phyloP scores from a whole-genome alignment of 345 rosid species.

The Mangifera indica region DNA sequence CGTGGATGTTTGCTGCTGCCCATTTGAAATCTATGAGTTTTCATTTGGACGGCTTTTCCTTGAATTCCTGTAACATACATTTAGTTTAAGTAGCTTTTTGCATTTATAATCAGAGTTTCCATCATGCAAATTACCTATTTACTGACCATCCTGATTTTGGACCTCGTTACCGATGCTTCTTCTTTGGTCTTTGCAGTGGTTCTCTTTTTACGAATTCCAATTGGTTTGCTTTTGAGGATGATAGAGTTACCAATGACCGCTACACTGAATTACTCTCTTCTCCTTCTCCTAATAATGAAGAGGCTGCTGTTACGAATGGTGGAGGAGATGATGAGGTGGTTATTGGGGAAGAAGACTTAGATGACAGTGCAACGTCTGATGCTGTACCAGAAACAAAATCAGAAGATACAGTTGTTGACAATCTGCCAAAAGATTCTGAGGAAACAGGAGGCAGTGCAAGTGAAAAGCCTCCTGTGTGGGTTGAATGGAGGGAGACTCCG shows the following conservation, averaged over 20 bases:
- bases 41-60: no score
- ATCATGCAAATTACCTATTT: not conserved
- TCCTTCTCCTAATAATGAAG: constrained; percentile 57
- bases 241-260: constrained; percentile 51
- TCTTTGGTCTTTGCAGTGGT: constrained; percentile 46
- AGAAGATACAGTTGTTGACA: constrained; percentile 38
- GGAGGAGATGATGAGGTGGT: constrained; percentile 40
- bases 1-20: no score
- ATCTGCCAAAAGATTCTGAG: constrained; percentile 36
- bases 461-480: constrained; percentile 69
- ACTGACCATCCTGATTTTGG: not conserved
- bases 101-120: not conserved
- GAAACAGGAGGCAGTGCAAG: constrained; percentile 35
- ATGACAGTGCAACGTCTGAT: constrained; percentile 51
- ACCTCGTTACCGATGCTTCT: constrained; percentile 4
- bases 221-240: constrained; percentile 91
- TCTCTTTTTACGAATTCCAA: constrained; percentile 85
- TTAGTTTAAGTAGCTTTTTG: not conserved
- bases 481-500: constrained; percentile 77
- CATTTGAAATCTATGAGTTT: no score
- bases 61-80: no score
- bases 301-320: constrained; percentile 28
- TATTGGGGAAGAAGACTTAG: constrained; percentile 48
- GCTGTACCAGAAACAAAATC: constrained; percentile 34
- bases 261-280: constrained; percentile 53